Base-by-base conservation (phyloP, 441 rosid species). In the Theobroma grandiflorum region DNA sequence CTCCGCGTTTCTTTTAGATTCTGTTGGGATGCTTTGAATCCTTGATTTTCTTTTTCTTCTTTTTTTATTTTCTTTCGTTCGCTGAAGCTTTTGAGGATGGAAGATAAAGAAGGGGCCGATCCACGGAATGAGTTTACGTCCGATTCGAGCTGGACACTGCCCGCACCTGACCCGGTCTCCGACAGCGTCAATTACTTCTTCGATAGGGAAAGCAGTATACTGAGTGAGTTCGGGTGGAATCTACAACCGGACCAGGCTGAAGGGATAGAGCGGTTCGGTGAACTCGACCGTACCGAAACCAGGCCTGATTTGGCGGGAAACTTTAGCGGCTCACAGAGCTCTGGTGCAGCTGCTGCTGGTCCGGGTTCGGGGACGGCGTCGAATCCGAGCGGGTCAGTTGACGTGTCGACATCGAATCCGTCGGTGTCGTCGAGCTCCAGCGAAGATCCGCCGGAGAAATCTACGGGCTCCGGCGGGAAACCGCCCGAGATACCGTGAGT, bases 401-500 rank as follows among this genome's bases (percentile, higher is more conserved):
- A 87, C 76, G 87, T 88, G 81, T 89, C 96, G 0, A 80, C 87
- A 38, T 83, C 94, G 72, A 89, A 85, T 69, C 93, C 89, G 20
- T 91, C 97, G 2, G 88, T 88, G 22, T 88, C 97, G 0, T 90
- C 99, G 0, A 90, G 87, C 86, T 96, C 99, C 76, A 93, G 95
- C 84, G 98, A 96, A 72, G 97, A 88, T 86, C 96, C 78, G 61
- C 79, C 88, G 4, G 98, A 91, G 77, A 92, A 91, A 85, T 94
- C 96, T 2, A 86, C 92, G 76, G 88, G 87, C 83, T 90, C 93
- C 83, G 95, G 86, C 86, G 89, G 81, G 9, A 91, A 87, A 85
- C 86, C 87, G 81, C 93, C 92, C 31, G 94, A 95, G 91, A 91
- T 85, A 88, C 91, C 97, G 99, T 96, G 97, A 96, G 98, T 91